Evolutionary conservation across 495 filamentous ascomycete species (phyloP), one percentile per base, ranked within the genome.

Genomic region (Aspergillus taichungensis): DNA sequence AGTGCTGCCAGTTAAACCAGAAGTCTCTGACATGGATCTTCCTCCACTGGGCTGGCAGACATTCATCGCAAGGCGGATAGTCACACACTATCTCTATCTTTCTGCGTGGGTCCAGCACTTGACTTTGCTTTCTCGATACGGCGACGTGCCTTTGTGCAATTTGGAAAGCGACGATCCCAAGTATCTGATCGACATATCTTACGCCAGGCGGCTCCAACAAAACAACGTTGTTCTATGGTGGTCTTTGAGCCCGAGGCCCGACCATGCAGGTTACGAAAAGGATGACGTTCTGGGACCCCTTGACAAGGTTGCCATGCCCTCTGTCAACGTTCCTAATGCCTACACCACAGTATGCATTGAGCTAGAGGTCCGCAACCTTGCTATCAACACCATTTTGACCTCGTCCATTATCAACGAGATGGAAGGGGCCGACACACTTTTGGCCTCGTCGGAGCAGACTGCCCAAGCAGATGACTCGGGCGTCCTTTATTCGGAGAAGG

Each of bases 221-320:
- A 94, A 90, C 56, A 90, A 90, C 49, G 87, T 99, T 6, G 84
- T 99, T 11, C 74, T 99, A n/a, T 99, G 92, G 92, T 99, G 92
- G 92, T 95, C 89, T 30, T 73, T 74, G 9, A 83, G 79, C 27
- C 79, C 92, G 6, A 78, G 78, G 42, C 92, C 94, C 24, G 92
- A 99, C 54, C 92, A 99, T 68, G 92, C 91, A 42, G 92, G 91
- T 7, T 87, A 95, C 61, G 92, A 99, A 61, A 86, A 84, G 52
- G 92, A 99, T 62, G 88, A 97, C 61, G 80, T 95, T 34, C 66
- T 84, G 0, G 84, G 85, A 3, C 75, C 84, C 2, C 73, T 97
- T 36, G 92, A 99, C 52, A 84, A 74, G n/a, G 86, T 97, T 14
- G 80, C 86, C 45, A 95, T 96, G 89, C 92, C 92, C 0, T 83